Conservation (phyloP, 1,284 basidiomycete species). For the Lignosus rhinocerotis region DNA sequence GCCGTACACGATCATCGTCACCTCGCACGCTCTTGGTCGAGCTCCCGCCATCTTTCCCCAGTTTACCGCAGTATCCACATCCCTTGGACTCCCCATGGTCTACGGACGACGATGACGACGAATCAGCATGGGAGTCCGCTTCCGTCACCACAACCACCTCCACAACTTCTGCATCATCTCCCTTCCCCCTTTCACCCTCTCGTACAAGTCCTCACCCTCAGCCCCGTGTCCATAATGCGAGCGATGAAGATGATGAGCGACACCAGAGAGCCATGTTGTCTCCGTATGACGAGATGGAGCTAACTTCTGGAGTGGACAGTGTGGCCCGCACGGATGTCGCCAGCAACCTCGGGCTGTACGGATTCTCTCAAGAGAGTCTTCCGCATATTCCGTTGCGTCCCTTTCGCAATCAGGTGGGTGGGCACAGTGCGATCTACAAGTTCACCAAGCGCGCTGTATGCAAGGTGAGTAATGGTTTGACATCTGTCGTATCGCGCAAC, state of each 20-base stretch:
- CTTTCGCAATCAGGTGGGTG: slow-evolving; percentile 97
- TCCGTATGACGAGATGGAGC: slow-evolving; percentile 28
- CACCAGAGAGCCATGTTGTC: slow-evolving; percentile 28
- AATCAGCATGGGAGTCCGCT: slow-evolving; percentile 71
- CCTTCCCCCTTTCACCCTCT: slow-evolving; percentile 37
- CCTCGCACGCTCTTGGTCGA: slow-evolving; percentile 19
- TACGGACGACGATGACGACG: slow-evolving; percentile 68
- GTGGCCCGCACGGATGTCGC: slow-evolving; percentile 15
- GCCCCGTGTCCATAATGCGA: slow-evolving; percentile 31
- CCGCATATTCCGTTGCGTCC: slow-evolving; percentile 95
- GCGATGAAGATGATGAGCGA: slow-evolving; percentile 41
- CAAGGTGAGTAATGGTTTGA: slow-evolving; percentile 67
- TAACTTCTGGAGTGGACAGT: slow-evolving; percentile 26
- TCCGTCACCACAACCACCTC: slow-evolving; percentile 62
- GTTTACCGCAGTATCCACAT: slow-evolving; percentile 28
- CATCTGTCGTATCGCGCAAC: not conserved
- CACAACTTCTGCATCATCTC: slow-evolving; percentile 49
- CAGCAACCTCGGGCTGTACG: slow-evolving; percentile 28
- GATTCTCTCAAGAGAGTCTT: slow-evolving; percentile 54
- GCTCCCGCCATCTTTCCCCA: slow-evolving; percentile 29
- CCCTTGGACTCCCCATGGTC: slow-evolving; percentile 55
- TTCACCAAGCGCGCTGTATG: slow-evolving; percentile 98
- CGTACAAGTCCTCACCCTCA: slow-evolving; percentile 31
- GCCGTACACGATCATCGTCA: slow-evolving; percentile 24
- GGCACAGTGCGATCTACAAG: slow-evolving; percentile 96